A percentile compares a stretch with the other conserved stretches of the same genome.
Evolutionary conservation across 225 moss, liverwort and hornwort species (phyloP).

Genomic region (Sphagnum tenellum): DNA sequence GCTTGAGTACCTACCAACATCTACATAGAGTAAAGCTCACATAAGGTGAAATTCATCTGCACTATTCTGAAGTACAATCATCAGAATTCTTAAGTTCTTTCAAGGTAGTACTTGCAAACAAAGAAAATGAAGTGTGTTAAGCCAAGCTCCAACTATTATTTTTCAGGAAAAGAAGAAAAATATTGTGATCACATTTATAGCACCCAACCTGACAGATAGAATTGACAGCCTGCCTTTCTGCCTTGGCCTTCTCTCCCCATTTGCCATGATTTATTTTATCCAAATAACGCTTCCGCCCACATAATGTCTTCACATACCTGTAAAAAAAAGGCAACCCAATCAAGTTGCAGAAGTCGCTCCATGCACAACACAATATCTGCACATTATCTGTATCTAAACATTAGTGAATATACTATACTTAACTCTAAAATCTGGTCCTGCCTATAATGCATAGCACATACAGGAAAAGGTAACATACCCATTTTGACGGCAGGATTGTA

Average conservation of each 20-base stretch:
- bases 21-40: too few species aligned
- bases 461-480: constrained; percentile 31
- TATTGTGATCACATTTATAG: background rate
- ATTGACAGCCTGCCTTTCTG: constrained; percentile 93
- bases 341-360: too few species aligned
- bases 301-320: constrained; percentile 70
- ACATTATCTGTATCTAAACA: too few species aligned
- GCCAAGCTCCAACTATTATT: background rate
- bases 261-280: constrained; percentile 82
- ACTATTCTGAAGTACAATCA: background rate
- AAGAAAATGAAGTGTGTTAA: background rate
- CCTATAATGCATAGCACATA: background rate
- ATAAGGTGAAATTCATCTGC: too few species aligned
- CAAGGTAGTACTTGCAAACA: background rate
- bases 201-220: constrained; percentile 76
- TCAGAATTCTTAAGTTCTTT: background rate
- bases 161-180: background rate
- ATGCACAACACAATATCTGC: too few species aligned
- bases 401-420: too few species aligned
- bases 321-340: constrained; percentile 1
- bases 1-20: too few species aligned
- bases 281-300: constrained; percentile 85
- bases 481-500: constrained; percentile 58
- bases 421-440: too few species aligned
- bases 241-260: constrained; percentile 81